phyloP scores from a whole-genome alignment of 768 basidiomycete genomes.

The Melanogaster broomeanus region DNA sequence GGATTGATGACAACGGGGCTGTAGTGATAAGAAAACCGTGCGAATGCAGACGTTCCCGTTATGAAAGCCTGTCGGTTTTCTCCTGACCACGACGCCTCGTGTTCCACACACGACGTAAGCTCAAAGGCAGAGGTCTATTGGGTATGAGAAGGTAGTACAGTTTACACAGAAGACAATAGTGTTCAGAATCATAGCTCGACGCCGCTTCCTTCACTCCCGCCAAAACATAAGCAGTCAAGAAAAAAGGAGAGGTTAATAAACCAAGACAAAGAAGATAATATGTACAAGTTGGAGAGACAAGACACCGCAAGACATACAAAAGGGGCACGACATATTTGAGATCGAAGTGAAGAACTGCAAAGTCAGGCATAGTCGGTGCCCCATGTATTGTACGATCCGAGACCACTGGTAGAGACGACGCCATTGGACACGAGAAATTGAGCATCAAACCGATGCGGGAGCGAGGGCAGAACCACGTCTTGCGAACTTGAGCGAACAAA shows the following conservation, averaged over 20 bases:
- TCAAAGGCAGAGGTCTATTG: constrained; percentile 17
- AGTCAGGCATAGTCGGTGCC: constrained; percentile 11
- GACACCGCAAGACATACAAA: constrained; percentile 1
- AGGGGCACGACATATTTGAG: neutral
- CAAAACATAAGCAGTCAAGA: constrained; percentile 27
- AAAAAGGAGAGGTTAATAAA: constrained; percentile 4
- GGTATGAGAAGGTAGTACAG: constrained; percentile 26
- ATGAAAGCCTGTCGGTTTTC: too few relatives aligned
- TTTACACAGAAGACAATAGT: constrained; percentile 21
- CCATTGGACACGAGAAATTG: constrained; percentile 16
- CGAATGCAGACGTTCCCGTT: neutral
- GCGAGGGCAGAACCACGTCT: constrained; percentile 4
- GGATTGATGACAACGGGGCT: neutral
- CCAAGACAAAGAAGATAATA: constrained; percentile 19
- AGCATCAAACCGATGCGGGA: constrained; percentile 10
- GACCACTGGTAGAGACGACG: constrained; percentile 6
- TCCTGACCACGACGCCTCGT: too few relatives aligned
- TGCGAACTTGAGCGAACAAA: constrained; percentile 22
- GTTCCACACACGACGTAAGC: neutral
- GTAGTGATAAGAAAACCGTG: neutral
- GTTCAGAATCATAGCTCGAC: constrained; percentile 15
- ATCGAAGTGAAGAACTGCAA: neutral
- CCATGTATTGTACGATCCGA: constrained; percentile 15
- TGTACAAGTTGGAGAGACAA: constrained; percentile 23
- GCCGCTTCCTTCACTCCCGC: constrained; percentile 18